phyloP scores from a whole-genome alignment of 106 monocot genomes.

The Platanthera guangdongensis region DNA sequence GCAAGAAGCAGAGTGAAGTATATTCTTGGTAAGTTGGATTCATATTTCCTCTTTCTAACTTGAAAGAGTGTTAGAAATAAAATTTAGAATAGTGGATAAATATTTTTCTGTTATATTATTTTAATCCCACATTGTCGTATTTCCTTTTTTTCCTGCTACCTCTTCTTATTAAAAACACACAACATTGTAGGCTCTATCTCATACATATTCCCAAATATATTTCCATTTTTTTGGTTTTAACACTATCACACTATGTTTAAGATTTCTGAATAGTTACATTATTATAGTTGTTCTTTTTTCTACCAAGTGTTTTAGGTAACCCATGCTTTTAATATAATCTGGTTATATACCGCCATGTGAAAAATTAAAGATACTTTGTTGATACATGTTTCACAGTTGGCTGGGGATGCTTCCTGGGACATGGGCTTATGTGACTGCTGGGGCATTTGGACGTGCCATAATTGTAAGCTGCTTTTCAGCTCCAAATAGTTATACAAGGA shows the following conservation, averaged over 20 bases:
- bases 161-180: too few relatives aligned
- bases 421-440: slow-evolving; percentile 26
- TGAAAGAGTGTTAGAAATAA: too few relatives aligned
- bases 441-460: slow-evolving; percentile 25
- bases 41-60: too few relatives aligned
- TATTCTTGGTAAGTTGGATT: too few relatives aligned
- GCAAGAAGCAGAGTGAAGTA: too few relatives aligned
- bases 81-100: too few relatives aligned
- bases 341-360: not conserved
- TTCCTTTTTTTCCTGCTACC: too few relatives aligned
- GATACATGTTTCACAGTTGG: slow-evolving; percentile 14
- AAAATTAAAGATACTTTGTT: not conserved
- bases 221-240: not conserved
- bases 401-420: slow-evolving; percentile 26
- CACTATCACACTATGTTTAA: not conserved
- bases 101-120: not conserved
- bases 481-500: not conserved
- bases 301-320: not conserved
- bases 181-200: too few relatives aligned
- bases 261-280: not conserved
- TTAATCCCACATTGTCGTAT: too few relatives aligned
- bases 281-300: not conserved
- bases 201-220: not conserved
- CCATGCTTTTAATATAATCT: not conserved
- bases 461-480: slow-evolving; percentile 12